Percentiles rank a stretch among this genome's conserved stretches.
Evolutionary conservation across 2,329 filamentous ascomycete species (phyloP).

Genomic region (Cladosporium sp.): DNA sequence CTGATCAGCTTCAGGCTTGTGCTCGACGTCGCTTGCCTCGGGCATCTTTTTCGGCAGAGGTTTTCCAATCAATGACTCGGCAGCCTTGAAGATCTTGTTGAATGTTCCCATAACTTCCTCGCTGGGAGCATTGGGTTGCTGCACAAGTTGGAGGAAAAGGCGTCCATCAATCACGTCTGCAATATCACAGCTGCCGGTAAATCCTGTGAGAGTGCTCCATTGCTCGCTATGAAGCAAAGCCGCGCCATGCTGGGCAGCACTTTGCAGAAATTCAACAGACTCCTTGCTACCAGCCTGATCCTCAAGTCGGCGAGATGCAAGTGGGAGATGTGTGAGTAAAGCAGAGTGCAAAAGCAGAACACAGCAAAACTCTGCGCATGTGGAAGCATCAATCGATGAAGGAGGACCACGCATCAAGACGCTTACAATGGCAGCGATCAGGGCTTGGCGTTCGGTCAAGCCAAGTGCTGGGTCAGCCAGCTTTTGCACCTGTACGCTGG

Average conservation of each 20-base stretch:
- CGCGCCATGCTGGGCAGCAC: conserved; percentile 36
- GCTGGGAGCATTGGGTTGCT: conserved; percentile 1
- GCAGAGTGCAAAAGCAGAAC: conserved; percentile 28
- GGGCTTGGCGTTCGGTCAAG: conserved; percentile 24
- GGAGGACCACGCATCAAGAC: conserved; percentile 16
- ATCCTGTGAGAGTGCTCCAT: conserved; percentile 32
- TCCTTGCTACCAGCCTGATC: conserved; percentile 10
- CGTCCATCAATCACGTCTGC: conserved; percentile 56
- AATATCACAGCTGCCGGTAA: conserved; percentile 40
- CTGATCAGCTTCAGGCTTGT: neutral
- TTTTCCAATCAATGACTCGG: conserved; percentile 14
- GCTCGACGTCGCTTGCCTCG: neutral
- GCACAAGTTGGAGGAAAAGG: conserved; percentile 33
- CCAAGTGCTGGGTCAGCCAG: conserved; percentile 12
- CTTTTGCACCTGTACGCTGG: conserved; percentile 14
- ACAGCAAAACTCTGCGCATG: conserved; percentile 13
- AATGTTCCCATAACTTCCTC: conserved; percentile 20
- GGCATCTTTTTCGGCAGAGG: conserved; percentile 3
- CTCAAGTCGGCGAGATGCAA: conserved; percentile 27
- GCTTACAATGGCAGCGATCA: conserved; percentile 24
- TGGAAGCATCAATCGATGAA: neutral
- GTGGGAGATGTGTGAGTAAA: conserved; percentile 26
- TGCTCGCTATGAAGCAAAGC: conserved; percentile 34
- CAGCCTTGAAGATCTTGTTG: conserved; percentile 21
- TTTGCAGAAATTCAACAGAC: conserved; percentile 19